Conservation (phyloP, 257 asterid genomes). For the Solanum peruvianum region DNA sequence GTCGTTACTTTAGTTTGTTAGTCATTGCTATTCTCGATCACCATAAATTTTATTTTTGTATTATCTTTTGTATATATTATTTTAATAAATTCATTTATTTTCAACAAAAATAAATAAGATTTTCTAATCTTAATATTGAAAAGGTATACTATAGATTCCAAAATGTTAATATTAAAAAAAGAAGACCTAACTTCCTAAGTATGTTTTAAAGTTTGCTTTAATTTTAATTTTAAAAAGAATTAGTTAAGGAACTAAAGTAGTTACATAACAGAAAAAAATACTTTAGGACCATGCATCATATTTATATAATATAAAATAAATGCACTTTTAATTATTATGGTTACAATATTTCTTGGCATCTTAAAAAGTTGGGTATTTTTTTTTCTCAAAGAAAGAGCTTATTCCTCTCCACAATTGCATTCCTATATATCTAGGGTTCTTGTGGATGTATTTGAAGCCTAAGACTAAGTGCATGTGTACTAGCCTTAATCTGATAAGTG, state of each 20-base stretch:
- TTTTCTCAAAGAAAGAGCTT: neutral
- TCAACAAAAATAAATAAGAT: neutral
- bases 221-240: neutral
- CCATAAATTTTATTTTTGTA: neutral
- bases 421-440: neutral
- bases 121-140: neutral
- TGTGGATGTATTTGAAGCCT: neutral
- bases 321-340: neutral
- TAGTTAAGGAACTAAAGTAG: neutral
- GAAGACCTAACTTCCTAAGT: neutral
- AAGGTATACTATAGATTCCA: neutral
- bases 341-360: neutral
- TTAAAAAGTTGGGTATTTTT: neutral
- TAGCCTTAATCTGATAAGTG: neutral
- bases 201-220: neutral
- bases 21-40: neutral
- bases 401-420: neutral
- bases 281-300: neutral
- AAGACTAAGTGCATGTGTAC: neutral
- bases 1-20: too few species aligned
- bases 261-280: neutral
- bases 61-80: too few species aligned
- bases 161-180: neutral
- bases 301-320: neutral
- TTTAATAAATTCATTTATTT: neutral